Evolutionary conservation across 2,329 filamentous ascomycete genomes (phyloP).

Genomic region (Pseudomassariella vexata): DNA sequence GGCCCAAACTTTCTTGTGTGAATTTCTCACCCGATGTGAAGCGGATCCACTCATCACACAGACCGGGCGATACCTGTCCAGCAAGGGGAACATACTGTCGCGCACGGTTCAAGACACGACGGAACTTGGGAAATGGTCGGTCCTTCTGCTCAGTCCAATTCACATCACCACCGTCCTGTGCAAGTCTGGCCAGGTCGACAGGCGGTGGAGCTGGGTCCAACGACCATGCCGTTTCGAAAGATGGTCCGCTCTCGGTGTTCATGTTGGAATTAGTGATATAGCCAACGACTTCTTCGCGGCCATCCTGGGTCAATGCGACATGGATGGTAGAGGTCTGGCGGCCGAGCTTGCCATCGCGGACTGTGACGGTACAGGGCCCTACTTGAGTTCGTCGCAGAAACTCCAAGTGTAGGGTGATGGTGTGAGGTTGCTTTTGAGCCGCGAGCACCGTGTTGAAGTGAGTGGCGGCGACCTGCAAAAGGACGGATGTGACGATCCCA

Average conservation of each 20-base stretch:
- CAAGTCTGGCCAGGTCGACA: constrained; percentile 9
- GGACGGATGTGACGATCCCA: constrained; percentile 59
- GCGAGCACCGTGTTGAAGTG: constrained; percentile 25
- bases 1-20: constrained; percentile 18
- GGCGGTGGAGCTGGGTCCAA: constrained; percentile 29
- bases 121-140: constrained; percentile 16
- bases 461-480: constrained; percentile 44
- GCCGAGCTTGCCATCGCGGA: constrained; percentile 26
- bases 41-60: constrained; percentile 24
- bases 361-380: constrained; percentile 19
- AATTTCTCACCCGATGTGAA: constrained; percentile 21
- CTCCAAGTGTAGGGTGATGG: constrained; percentile 21
- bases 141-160: constrained; percentile 15
- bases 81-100: constrained; percentile 16
- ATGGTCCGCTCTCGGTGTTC: constrained; percentile 49
- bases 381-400: constrained; percentile 25
- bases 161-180: constrained; percentile 18
- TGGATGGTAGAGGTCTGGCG: constrained; percentile 28
- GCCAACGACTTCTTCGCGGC: constrained; percentile 54
- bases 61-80: constrained; percentile 14
- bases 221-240: constrained; percentile 42
- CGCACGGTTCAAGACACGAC: constrained; percentile 17
- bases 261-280: constrained; percentile 64
- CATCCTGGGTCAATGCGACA: constrained; percentile 22
- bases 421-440: constrained; percentile 22